Percentiles rank a stretch among this genome's conserved stretches.
Conservation (phyloP, 2,329 filamentous ascomycete species). For the Sclerotiophoma versabilis region DNA sequence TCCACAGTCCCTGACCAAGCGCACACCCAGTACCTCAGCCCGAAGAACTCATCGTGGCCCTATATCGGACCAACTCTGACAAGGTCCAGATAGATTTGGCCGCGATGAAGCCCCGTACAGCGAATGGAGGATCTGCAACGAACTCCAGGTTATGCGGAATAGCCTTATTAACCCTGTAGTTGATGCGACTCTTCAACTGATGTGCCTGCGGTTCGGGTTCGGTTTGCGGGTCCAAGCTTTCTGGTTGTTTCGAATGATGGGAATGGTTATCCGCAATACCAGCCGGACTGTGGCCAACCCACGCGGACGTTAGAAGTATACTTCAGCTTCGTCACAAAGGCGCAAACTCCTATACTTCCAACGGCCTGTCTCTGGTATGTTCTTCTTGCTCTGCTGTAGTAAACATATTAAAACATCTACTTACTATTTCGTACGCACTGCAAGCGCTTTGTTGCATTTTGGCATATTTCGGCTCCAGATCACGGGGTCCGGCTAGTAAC, state of each 20-base stretch:
- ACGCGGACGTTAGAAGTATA: no score
- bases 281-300: no score
- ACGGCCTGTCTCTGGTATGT: no score
- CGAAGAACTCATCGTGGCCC: constrained; percentile 3
- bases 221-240: not conserved
- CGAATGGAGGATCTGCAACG: constrained; percentile 5
- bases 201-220: not conserved
- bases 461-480: no score
- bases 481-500: no score
- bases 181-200: not conserved
- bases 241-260: constrained; percentile 8
- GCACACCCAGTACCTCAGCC: constrained; percentile 4
- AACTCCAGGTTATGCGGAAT: not conserved
- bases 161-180: not conserved
- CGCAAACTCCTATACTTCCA: no score
- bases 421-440: no score
- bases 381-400: no score
- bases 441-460: no score
- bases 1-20: not conserved
- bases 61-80: not conserved
- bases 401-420: no score
- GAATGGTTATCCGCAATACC: no score
- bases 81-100: constrained; percentile 4
- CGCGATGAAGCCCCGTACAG: constrained; percentile 12
- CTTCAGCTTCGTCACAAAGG: no score